A percentile compares a stretch with the other conserved stretches of the same genome.
phyloP scores from a whole-genome alignment of 495 filamentous ascomycete species.

The Lasiosphaeriaceae sp. region DNA sequence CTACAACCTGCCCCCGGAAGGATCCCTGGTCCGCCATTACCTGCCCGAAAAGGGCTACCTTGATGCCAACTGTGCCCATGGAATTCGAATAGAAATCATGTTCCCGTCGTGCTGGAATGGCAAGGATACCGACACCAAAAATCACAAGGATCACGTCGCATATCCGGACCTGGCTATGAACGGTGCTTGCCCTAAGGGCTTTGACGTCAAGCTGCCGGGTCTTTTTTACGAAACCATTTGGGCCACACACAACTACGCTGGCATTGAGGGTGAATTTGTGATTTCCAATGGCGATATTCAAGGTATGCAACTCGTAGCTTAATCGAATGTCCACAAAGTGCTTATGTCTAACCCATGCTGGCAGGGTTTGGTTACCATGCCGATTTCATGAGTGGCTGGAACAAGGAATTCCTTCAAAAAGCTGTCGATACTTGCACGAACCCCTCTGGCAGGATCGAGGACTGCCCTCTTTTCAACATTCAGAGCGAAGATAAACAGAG shows the following conservation, averaged over 20 bases:
- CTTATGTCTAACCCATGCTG: slow-evolving; percentile 10
- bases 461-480: slow-evolving; percentile 55
- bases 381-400: slow-evolving; percentile 84
- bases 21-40: slow-evolving; percentile 72
- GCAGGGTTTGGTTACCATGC: slow-evolving; percentile 76
- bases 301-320: slow-evolving; percentile 41
- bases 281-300: slow-evolving; percentile 78
- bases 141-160: slow-evolving; percentile 71
- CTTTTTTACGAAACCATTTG: slow-evolving; percentile 90
- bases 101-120: slow-evolving; percentile 95
- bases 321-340: background rate
- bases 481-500: slow-evolving; percentile 31
- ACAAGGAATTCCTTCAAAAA: slow-evolving; percentile 52
- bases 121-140: slow-evolving; percentile 52
- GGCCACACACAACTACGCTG: slow-evolving; percentile 66
- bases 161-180: slow-evolving; percentile 72
- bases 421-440: slow-evolving; percentile 58
- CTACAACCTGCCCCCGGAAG: slow-evolving; percentile 60
- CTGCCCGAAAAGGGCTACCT: slow-evolving; percentile 75
- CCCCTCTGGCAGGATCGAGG: slow-evolving; percentile 43
- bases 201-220: slow-evolving; percentile 62
- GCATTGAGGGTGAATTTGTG: slow-evolving; percentile 67
- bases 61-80: slow-evolving; percentile 70
- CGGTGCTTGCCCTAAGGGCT: slow-evolving; percentile 73
- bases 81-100: slow-evolving; percentile 76